These are phyloP conservation scores for Tetrapisispora namnaoensis DNA, from an alignment of 805 yeast genomes.

Conservation along the genomic window DNA sequence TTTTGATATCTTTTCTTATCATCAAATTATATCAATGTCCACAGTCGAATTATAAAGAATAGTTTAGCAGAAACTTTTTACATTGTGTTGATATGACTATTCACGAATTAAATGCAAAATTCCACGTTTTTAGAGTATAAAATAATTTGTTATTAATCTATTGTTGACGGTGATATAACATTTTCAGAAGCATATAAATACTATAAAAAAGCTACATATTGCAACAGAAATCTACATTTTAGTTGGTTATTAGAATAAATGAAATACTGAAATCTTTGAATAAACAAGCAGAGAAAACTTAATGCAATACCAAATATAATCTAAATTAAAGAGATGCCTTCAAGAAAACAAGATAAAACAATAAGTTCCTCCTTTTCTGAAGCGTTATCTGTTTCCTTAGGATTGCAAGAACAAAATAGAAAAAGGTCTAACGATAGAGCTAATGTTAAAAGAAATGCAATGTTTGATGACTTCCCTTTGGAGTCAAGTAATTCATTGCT, in stretches of 20 bases:
- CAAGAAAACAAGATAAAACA: background rate
- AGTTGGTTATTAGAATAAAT: background rate
- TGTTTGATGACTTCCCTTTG: background rate
- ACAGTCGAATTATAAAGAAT: background rate
- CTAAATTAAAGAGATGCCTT: background rate
- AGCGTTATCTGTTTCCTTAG: slow-evolving; percentile 26
- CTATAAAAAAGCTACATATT: too few species aligned
- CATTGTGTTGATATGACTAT: too few species aligned
- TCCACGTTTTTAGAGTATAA: too few species aligned
- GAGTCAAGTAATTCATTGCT: background rate
- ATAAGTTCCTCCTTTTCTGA: slow-evolving; percentile 16
- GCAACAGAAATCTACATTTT: background rate
- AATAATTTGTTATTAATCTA: too few species aligned
- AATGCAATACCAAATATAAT: background rate
- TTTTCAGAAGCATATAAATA: too few species aligned
- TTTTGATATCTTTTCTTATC: background rate
- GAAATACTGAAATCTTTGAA: background rate
- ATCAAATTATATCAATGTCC: background rate
- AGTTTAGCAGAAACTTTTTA: too few species aligned
- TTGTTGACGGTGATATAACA: too few species aligned
- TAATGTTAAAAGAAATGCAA: background rate
- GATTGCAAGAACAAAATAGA: slow-evolving; percentile 16
- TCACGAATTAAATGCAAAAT: too few species aligned
- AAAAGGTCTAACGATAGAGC: background rate
- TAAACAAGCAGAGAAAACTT: background rate